These are phyloP conservation scores for Bimuria novae-zelandiae DNA, from an alignment of 2,329 filamentous ascomycete species.

Conservation along the genomic window DNA sequence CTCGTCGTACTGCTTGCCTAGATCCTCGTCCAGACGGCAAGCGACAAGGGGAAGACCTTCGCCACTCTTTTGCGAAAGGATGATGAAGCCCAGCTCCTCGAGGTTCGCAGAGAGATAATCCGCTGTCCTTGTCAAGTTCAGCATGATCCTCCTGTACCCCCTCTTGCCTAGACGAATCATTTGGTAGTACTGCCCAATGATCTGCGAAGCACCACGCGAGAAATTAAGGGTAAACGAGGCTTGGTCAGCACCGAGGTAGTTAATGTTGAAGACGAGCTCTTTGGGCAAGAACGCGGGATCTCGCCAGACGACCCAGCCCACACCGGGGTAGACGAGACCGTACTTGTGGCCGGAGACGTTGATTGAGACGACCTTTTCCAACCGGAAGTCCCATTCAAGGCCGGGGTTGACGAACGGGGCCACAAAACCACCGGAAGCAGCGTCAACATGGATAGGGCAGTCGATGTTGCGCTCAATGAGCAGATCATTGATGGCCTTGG, in stretches of 20 bases:
- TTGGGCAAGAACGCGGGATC: constrained; percentile 69
- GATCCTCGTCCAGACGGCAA: constrained; percentile 71
- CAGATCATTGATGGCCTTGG: constrained; percentile 88
- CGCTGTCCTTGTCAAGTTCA: constrained; percentile 85
- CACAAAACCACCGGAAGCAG: constrained; percentile 89
- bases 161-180: constrained; percentile 92
- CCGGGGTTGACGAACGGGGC: constrained; percentile 86
- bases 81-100: constrained; percentile 76
- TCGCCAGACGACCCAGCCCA: constrained; percentile 93
- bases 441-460: constrained; percentile 90
- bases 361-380: constrained; percentile 87
- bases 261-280: constrained; percentile 98
- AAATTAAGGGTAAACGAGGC: constrained; percentile 97
- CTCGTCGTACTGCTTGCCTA: constrained; percentile 60
- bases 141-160: constrained; percentile 92
- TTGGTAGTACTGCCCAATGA: constrained; percentile 98
- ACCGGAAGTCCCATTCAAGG: constrained; percentile 88
- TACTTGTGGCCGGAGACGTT: constrained; percentile 95
- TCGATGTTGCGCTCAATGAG: constrained; percentile 75
- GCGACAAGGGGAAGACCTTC: constrained; percentile 86
- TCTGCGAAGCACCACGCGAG: constrained; percentile 90
- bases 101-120: constrained; percentile 82
- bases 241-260: constrained; percentile 95
- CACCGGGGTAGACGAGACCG: constrained; percentile 77
- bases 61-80: constrained; percentile 82